phyloP scores from a whole-genome alignment of 352 stramenopile species.

The Phytophthora sp. region DNA sequence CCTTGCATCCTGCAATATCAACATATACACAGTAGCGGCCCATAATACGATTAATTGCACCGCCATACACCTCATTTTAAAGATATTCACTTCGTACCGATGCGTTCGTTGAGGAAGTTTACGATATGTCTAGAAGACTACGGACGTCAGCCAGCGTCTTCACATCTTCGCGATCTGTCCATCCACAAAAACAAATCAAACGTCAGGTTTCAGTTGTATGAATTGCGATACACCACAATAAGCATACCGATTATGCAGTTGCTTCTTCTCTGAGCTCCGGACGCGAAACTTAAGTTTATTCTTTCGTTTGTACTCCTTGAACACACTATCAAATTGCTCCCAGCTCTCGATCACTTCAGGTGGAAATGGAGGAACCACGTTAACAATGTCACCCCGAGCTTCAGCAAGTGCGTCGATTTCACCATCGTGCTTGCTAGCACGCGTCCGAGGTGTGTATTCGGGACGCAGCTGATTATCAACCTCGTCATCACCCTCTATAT shows the following conservation, averaged over 20 bases:
- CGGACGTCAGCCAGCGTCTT: neutral
- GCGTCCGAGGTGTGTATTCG: no score
- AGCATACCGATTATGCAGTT: neutral
- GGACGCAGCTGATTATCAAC: no score
- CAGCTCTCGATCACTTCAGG: neutral
- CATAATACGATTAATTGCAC: no score
- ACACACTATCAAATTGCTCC: neutral
- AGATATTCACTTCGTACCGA: neutral
- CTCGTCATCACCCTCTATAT: no score
- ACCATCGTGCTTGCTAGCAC: neutral
- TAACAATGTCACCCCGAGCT: neutral
- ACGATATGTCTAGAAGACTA: neutral
- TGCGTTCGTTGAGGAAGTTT: neutral
- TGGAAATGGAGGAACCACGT: neutral
- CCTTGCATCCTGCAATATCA: neutral
- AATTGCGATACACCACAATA: neutral
- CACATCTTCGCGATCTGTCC: slow-evolving; percentile 15
- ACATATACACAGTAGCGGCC: neutral
- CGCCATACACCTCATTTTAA: no score
- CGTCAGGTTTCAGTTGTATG: neutral
- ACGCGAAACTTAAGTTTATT: slow-evolving; percentile 11
- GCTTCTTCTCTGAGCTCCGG: neutral
- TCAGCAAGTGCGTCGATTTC: neutral
- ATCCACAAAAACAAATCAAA: neutral
- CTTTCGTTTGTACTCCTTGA: slow-evolving; percentile 1